Base-by-base conservation (phyloP, 108 stramenopile species). In the Nitzschia palea region DNA sequence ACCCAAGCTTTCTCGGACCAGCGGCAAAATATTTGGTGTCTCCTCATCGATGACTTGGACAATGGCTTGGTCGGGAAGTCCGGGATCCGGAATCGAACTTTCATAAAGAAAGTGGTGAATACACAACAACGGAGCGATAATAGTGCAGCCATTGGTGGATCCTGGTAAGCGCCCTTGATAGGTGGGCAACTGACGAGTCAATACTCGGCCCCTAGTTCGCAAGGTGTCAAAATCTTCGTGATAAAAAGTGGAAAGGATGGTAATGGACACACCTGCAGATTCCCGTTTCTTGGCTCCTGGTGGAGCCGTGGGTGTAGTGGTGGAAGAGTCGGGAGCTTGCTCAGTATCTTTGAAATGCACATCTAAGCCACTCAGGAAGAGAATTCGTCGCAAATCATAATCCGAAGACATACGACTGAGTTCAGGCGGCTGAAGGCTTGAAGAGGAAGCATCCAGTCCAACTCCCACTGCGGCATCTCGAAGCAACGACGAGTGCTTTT, bases 101-200 rank as follows among this genome's bases (percentile, higher is more conserved):
- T 71, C 67, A 17, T 58, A 56, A 23, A 86, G 72, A 70, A 81
- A 73, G 66, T 84, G 84, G 43, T 74, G 73, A 81, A 74, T 52
- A 69, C 94, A 34, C 78, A 77, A 82, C 28, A 95, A 65, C 0
- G 94, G 89, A n/a, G 91, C 87, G 62, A 95, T 95, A 6, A 95
- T 86, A 1, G 94, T 83, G 54, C 94, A 95, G 0, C 94, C 94
- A 63, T 95, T 95, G n/a, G 86, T 90, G 23, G 87, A 65, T 73
- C 68, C 80, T 14, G 72, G 78, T 36, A 76, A 54, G 20, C 85
- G 53, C 9, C 93, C 93, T 63, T 95, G 93, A 65, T 84, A 88
- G 12, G 93, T 95, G 15, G 84, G 71, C 10, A 88, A 66, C 37
- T 77, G 80, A 17, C 71, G 60, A 22, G 87, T 67, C 26, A 62